A percentile compares a stretch with the other conserved stretches of the same genome.
These are phyloP conservation scores for Cyberlindnera mycetangii DNA, from an alignment of 805 yeast species.

Conservation along the genomic window DNA sequence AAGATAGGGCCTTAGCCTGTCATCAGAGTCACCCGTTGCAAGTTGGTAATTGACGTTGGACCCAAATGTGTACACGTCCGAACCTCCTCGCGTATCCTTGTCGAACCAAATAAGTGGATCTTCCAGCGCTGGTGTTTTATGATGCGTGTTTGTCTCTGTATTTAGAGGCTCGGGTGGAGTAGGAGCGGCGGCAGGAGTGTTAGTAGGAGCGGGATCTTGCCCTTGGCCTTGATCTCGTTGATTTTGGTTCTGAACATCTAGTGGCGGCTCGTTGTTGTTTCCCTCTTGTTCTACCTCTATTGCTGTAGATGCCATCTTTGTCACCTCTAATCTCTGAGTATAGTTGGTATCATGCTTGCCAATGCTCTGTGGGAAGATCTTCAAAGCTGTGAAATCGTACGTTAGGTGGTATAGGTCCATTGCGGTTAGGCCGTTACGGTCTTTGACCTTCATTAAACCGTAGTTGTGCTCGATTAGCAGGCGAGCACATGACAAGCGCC, in stretches of 20 bases:
- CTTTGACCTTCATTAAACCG: constrained; percentile 52
- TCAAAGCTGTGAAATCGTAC: constrained; percentile 41
- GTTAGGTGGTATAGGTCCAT: constrained; percentile 48
- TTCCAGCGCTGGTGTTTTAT: neutral
- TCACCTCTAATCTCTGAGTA: constrained; percentile 14
- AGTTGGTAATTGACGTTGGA: constrained; percentile 58
- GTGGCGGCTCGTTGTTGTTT: neutral
- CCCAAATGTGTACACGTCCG: constrained; percentile 60
- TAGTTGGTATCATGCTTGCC: constrained; percentile 25
- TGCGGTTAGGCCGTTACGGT: constrained; percentile 70
- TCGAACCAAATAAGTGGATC: constrained; percentile 39
- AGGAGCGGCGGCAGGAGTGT: neutral
- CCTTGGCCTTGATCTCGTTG: too few species aligned
- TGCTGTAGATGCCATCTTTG: neutral
- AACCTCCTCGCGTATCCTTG: constrained; percentile 45
- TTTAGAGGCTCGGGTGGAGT: neutral
- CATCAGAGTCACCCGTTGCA: constrained; percentile 63
- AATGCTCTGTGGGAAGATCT: constrained; percentile 42
- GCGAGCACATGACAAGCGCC: constrained; percentile 53
- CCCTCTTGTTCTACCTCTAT: neutral
- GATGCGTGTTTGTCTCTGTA: neutral
- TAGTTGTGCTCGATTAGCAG: constrained; percentile 35
- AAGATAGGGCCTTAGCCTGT: constrained; percentile 43
- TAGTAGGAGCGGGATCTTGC: too few species aligned
- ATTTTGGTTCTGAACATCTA: too few species aligned